Evolutionary conservation across 148 eudicot genomes (phyloP).

Genomic region (Tetragonia tetragonoides): DNA sequence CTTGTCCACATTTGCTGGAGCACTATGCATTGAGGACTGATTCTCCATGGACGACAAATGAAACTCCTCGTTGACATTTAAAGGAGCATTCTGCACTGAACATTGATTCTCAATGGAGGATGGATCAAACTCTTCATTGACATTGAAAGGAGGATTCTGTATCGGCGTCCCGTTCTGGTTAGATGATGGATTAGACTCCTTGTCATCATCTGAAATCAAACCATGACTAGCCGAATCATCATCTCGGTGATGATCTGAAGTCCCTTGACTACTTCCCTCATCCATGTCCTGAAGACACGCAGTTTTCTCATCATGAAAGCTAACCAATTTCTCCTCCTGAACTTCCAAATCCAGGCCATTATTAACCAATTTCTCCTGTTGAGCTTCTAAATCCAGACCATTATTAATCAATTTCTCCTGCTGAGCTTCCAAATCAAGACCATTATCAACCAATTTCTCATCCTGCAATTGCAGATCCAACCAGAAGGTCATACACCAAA

Average conservation of each 20-base stretch:
- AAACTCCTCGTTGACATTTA: constrained; percentile 21
- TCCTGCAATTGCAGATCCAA: constrained; percentile 6
- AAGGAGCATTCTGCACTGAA: constrained; percentile 28
- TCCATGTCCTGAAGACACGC: constrained; percentile 25
- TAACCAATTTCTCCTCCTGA: constrained; percentile 26
- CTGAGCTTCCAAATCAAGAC: constrained; percentile 7
- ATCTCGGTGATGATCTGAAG: constrained; percentile 22
- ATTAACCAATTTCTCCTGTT: constrained; percentile 4
- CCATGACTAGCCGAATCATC: constrained; percentile 23
- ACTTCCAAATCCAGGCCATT: background rate
- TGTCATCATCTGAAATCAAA: constrained; percentile 31
- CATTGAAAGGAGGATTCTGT: constrained; percentile 28
- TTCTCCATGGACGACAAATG: constrained; percentile 23
- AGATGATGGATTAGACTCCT: constrained; percentile 30
- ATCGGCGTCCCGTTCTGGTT: constrained; percentile 31
- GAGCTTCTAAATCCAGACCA: constrained; percentile 5
- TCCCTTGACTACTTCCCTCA: constrained; percentile 17
- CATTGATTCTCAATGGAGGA: constrained; percentile 30
- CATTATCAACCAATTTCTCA: constrained; percentile 3
- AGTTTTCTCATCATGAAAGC: constrained; percentile 34
- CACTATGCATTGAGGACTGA: constrained; percentile 30
- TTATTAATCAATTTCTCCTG: background rate
- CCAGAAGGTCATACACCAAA: background rate
- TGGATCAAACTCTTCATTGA: constrained; percentile 27
- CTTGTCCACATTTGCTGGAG: constrained; percentile 29